Conservation (phyloP, 441 rosid species). For the Isatis lusitanica region DNA sequence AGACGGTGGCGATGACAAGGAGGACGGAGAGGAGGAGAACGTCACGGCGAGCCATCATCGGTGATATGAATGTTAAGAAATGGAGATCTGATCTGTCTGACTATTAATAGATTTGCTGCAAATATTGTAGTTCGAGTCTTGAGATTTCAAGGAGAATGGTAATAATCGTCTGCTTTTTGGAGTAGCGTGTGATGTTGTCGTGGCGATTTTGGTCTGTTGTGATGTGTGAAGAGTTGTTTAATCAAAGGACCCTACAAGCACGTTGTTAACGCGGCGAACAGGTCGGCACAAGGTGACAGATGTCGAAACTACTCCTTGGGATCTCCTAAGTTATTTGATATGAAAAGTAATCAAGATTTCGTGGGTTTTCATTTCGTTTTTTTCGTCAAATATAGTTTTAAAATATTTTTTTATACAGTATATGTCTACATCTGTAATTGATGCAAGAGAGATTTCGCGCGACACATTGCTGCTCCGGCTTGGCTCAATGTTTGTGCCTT, state of each 20-base stretch:
- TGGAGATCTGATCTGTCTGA: conserved; percentile 20
- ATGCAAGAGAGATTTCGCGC: conserved; percentile 39
- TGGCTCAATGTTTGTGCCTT: conserved; percentile 46
- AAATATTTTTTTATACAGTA: too few relatives aligned
- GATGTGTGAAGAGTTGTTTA: not conserved
- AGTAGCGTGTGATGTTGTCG: conserved; percentile 18
- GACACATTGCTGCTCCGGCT: conserved; percentile 42
- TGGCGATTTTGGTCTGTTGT: not conserved
- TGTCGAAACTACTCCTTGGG: not conserved
- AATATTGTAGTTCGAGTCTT: conserved; percentile 2
- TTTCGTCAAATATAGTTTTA: not conserved
- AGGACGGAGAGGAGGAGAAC: conserved; percentile 31
- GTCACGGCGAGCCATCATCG: conserved; percentile 17
- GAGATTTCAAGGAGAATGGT: not conserved
- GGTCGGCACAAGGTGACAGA: conserved; percentile 10
- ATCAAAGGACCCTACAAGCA: conserved; percentile 10
- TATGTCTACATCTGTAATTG: not conserved
- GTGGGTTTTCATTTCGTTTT: not conserved
- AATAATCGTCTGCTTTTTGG: conserved; percentile 4
- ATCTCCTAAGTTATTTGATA: not conserved
- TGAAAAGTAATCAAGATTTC: not conserved
- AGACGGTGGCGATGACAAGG: conserved; percentile 40
- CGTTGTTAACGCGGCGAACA: conserved; percentile 22
- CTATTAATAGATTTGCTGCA: conserved; percentile 23
- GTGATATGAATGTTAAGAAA: conserved; percentile 1